These are phyloP conservation scores for Inga leiocalycina DNA, from an alignment of 306 rosid genomes.

Conservation along the genomic window DNA sequence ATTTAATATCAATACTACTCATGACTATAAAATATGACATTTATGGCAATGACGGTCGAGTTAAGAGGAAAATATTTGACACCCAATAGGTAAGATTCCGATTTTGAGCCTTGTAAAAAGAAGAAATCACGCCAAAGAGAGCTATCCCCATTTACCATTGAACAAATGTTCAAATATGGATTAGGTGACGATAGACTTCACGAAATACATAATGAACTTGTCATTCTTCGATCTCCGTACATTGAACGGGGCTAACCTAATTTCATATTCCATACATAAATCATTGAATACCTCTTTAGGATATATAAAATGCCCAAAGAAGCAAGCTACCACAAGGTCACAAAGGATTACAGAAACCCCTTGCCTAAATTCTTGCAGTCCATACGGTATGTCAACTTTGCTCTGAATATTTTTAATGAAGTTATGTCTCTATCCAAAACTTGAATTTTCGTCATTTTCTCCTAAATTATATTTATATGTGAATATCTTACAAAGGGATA, in stretches of 20 bases:
- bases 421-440: constrained; percentile 51
- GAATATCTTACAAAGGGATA: not conserved
- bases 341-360: constrained; percentile 29
- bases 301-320: constrained; percentile 27
- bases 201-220: not conserved
- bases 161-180: not conserved
- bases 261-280: not conserved
- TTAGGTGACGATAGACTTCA: not conserved
- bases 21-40: not conserved
- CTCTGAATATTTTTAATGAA: constrained; percentile 43
- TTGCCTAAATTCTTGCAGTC: not conserved
- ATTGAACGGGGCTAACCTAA: not conserved
- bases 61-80: not conserved
- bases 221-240: not conserved
- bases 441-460: constrained; percentile 44
- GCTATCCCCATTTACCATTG: not conserved
- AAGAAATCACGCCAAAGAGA: not conserved
- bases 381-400: constrained; percentile 39
- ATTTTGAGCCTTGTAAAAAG: not conserved
- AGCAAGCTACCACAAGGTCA: not conserved
- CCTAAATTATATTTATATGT: constrained; percentile 36
- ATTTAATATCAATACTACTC: not conserved
- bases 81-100: not conserved
- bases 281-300: not conserved
- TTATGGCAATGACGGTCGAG: not conserved